A percentile compares a stretch with the other conserved stretches of the same genome.
phyloP scores from a whole-genome alignment of 1,284 basidiomycete species.

The Fomitopsis pinicola region DNA sequence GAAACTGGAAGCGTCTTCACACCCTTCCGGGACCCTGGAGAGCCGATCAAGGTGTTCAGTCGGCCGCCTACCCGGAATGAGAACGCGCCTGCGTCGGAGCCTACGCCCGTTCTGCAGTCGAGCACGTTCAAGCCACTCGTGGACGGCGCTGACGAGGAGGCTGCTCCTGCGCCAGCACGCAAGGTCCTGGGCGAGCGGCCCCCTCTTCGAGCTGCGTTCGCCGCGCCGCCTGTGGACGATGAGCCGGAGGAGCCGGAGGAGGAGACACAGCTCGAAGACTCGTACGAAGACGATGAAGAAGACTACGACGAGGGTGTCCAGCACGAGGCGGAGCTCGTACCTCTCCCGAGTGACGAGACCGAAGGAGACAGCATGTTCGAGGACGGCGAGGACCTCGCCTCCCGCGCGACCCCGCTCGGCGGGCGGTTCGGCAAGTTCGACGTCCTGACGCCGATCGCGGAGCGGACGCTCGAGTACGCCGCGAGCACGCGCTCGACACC shows the following conservation, averaged over 20 bases:
- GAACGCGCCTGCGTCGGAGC: constrained; percentile 27
- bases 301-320: constrained; percentile 13
- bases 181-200: constrained; percentile 19
- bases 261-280: constrained; percentile 8
- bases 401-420: constrained; percentile 54
- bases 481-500: constrained; percentile 55
- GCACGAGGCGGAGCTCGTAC: constrained; percentile 4
- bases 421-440: constrained; percentile 76
- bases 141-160: constrained; percentile 10
- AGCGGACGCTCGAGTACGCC: constrained; percentile 86
- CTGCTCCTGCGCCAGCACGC: constrained; percentile 7
- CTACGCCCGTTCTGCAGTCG: constrained; percentile 6
- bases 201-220: constrained; percentile 21
- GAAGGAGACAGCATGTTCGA: constrained; percentile 18
- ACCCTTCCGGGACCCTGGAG: constrained; percentile 47
- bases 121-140: constrained; percentile 43
- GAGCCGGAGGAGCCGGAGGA: constrained; percentile 17
- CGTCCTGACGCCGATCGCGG: constrained; percentile 93
- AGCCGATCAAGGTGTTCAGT: constrained; percentile 71
- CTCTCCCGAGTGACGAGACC: constrained; percentile 12
- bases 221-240: constrained; percentile 14
- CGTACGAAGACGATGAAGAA: constrained; percentile 12
- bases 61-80: constrained; percentile 48
- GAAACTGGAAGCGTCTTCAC: constrained; percentile 17
- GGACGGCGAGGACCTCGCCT: constrained; percentile 37